Evolutionary conservation across 2,329 filamentous ascomycete species (phyloP), one percentile per base, ranked within the genome.

Genomic region (Aspergillus unguis): DNA sequence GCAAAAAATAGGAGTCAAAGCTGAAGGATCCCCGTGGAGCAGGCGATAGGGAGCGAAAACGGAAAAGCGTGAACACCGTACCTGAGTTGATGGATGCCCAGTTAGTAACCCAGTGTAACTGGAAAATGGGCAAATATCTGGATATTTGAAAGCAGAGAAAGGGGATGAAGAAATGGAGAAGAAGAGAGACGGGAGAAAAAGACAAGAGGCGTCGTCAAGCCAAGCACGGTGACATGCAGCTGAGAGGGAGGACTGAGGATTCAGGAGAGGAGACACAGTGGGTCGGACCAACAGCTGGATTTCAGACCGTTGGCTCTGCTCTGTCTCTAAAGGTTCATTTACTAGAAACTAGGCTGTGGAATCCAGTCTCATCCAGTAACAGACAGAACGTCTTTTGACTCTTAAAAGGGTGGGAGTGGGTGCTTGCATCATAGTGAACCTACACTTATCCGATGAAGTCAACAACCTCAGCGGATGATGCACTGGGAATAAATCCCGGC

Each of bases 231-330:
- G 52, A 44, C 48, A 55, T 55, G 48, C 48, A 55, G 45, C 28
- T 41, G 36, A 42, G 46, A 17, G 17, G 17, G 17, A 17, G 32
- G 11, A 23, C n/a, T 41, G 36, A 42, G 46, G 38, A 54, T 43
- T 54, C 52, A 54, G 52, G 52, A 53, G 51, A 53, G 52, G 44
- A 51, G 42, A 11, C 23, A 37, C 28, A 41, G 53, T 55, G 53
- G 53, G 53, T 51, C 53, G 25, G 37, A 32, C 42, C 44, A 44
- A 33, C 42, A 45, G 43, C 40, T 35, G 17, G 27, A 26, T 48
- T 48, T 48, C 23, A 35, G 46, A 31, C 44, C 35, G 35, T 47
- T 47, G 10, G 44, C 44, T 47, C 26, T 26, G 27, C 29, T 37
- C n/a, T 38, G 26, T 40, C 44, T 31, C 33, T 35, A 38, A 17